Conservation (phyloP, 768 basidiomycete species). For the Pleurotus sapidus region DNA sequence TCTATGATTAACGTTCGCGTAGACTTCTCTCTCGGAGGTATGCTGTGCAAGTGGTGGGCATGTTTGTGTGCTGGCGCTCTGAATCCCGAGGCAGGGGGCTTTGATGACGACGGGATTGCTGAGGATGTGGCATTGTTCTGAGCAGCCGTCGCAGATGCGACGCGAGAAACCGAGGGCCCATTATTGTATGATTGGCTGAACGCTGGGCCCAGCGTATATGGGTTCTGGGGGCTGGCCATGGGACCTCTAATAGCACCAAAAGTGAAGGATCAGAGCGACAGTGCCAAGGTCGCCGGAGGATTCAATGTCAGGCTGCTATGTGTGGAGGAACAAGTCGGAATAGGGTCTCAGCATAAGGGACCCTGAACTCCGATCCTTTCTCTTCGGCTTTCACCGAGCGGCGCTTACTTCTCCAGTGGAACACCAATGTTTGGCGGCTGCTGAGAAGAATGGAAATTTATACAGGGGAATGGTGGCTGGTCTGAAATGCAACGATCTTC, state of each 20-base stretch:
- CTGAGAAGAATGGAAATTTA: too few relatives aligned
- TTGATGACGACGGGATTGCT: conserved; percentile 14
- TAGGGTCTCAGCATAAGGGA: not conserved
- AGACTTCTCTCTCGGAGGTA: conserved; percentile 86
- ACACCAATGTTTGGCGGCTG: too few relatives aligned
- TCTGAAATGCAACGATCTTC: too few relatives aligned
- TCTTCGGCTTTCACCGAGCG: not conserved
- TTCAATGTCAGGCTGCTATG: not conserved
- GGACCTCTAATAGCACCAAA: not conserved
- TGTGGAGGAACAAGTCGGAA: conserved; percentile 8
- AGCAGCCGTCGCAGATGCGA: not conserved
- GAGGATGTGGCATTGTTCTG: not conserved
- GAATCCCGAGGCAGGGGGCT: conserved; percentile 27
- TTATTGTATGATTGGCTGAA: not conserved
- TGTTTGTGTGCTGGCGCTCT: conserved; percentile 81
- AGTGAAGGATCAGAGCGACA: not conserved
- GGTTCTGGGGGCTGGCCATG: not conserved
- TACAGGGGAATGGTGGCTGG: too few relatives aligned
- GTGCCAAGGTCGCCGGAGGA: not conserved
- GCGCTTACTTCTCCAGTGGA: too few relatives aligned
- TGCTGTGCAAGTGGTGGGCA: conserved; percentile 84
- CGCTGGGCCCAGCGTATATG: not conserved
- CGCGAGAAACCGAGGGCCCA: not conserved
- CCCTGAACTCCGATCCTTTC: not conserved
- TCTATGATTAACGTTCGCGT: conserved; percentile 85